These are phyloP conservation scores for Elsinoe arachidis DNA, from an alignment of 2,329 filamentous ascomycete species.

Conservation along the genomic window DNA sequence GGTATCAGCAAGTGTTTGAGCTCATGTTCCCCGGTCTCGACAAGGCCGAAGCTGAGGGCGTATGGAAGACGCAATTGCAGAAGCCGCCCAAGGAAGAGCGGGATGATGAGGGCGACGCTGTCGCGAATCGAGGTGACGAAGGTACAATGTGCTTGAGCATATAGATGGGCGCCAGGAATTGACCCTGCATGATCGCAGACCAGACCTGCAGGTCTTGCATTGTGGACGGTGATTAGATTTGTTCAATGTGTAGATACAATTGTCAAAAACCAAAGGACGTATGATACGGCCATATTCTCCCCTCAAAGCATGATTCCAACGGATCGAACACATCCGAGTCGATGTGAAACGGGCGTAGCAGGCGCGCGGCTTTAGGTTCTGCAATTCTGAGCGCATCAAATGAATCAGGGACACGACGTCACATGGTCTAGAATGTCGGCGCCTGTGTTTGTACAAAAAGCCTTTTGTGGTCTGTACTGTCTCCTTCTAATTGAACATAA, in stretches of 20 bases:
- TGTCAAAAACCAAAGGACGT: background rate
- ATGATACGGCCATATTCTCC: background rate
- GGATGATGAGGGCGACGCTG: conserved; percentile 20
- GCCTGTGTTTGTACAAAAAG: background rate
- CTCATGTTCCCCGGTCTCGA: conserved; percentile 81
- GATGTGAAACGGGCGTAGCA: conserved; percentile 6
- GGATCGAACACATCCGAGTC: background rate
- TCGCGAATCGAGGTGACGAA: background rate
- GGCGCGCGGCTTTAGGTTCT: background rate
- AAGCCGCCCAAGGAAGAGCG: conserved; percentile 48
- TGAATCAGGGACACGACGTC: conserved; percentile 10
- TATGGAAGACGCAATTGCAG: conserved; percentile 58
- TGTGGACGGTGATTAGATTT: background rate
- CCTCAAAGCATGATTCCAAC: background rate
- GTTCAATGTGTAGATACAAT: conserved; percentile 4
- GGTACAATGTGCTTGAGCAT: background rate
- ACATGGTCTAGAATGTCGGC: background rate
- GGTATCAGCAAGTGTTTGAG: conserved; percentile 91
- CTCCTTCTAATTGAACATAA: background rate
- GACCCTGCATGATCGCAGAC: background rate
- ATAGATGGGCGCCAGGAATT: background rate
- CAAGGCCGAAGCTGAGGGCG: conserved; percentile 57
- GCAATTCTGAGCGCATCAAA: background rate
- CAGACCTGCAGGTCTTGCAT: background rate
- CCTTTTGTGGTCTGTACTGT: background rate